Evolutionary conservation across 2,329 filamentous ascomycete species (phyloP), one percentile per base, ranked within the genome.

Genomic region (Cytospora paraplurivora): DNA sequence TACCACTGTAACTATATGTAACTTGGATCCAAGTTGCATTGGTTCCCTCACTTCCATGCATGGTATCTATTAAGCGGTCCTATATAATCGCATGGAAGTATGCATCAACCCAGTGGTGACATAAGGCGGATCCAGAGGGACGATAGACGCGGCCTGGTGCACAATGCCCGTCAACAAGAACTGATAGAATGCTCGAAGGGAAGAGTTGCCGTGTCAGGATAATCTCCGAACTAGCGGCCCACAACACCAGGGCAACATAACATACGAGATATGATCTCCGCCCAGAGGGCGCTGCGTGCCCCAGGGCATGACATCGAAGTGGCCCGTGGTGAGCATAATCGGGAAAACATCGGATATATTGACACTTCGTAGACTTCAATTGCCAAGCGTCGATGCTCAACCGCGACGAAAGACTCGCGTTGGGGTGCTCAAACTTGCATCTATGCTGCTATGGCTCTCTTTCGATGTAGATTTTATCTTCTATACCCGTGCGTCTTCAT

Each of bases 161-260:
- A 44, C 34, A 21, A 21, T 56, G 56, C 57, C 52, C 33, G 54
- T 38, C 52, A 50, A 35, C 41, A 56, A 56, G 44, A 19, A n/a
- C 41, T 44, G 17, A 17, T 7, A 27, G 27, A 21, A 35, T 17
- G 13, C 35, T n/a, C 1, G 49, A 6, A 13, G 49, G 44, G 27
- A 32, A 6, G 17, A n/a, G 12, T 7, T 2, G 12, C 27, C 5
- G 19, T 17, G 34, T n/a, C 52, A 19, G 17, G 41, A 44, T 15
- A 8, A 44, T 19, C 17, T 44, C 41, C 41, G 44, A 47, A 47
- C 8, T 4, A 47, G 44, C 41, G 41, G 10, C n/a, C 44, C n/a
- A 10, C 44, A 8, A 47, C 44, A 17, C 12, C 44, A 19, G 44
- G 44, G 44, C 10, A 21, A 21, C 44, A 47, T 27, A 27, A 27